phyloP scores from a whole-genome alignment of 768 basidiomycete genomes.

The Amanita rimosa region DNA sequence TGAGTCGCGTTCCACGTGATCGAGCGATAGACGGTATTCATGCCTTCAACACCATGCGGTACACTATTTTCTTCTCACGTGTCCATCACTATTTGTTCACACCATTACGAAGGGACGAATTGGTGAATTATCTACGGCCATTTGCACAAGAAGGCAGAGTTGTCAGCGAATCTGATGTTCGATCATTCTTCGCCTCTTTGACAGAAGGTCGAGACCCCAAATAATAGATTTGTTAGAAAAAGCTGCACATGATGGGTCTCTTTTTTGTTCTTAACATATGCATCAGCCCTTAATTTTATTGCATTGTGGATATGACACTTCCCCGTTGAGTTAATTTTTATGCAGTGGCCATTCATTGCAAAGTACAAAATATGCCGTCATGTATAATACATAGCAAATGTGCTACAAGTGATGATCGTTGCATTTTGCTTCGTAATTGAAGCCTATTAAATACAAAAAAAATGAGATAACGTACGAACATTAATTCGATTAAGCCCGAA shows the following conservation, averaged over 20 bases:
- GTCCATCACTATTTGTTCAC: neutral
- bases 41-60: conserved; percentile 82
- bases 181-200: conserved; percentile 50
- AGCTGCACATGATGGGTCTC: neutral
- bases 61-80: conserved; percentile 11
- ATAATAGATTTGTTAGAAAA: neutral
- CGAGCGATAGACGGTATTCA: conserved; percentile 75
- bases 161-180: conserved; percentile 64
- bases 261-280: too few species aligned
- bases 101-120: conserved; percentile 44
- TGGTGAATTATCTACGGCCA: conserved; percentile 62
- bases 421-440: too few species aligned
- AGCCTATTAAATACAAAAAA: neutral
- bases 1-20: conserved; percentile 65
- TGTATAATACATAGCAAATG: neutral
- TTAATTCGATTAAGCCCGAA: too few species aligned
- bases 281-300: neutral
- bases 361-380: neutral
- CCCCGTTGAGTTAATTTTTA: too few species aligned
- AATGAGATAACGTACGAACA: too few species aligned
- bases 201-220: conserved; percentile 19
- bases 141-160: conserved; percentile 71
- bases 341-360: neutral
- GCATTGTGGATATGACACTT: neutral
- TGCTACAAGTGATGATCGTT: neutral